Evolutionary conservation across 179 eudicot species (phyloP).

Genomic region (Carnegiea gigantea): DNA sequence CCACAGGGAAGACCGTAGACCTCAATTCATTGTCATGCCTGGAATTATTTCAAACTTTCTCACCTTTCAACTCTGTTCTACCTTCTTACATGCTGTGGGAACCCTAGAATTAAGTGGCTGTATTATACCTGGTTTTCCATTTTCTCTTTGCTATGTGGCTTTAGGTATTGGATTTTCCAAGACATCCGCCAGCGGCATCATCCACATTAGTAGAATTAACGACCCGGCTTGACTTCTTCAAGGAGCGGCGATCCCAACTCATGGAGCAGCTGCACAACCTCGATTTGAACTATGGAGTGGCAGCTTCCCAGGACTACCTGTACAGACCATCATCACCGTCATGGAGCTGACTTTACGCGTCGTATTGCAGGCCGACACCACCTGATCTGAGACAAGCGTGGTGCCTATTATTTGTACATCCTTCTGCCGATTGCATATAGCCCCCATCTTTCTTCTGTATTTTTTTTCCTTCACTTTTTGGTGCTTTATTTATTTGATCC

Average conservation of each 20-base stretch:
- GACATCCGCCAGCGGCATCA: conserved; percentile 62
- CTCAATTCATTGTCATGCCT: not conserved
- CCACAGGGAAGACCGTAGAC: no score
- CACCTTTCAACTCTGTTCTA: not conserved
- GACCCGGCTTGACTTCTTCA: conserved; percentile 94
- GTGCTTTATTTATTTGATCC: conserved; percentile 13
- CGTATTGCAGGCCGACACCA: conserved; percentile 1
- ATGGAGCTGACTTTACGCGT: conserved; percentile 62
- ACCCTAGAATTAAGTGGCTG: not conserved
- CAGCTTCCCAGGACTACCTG: conserved; percentile 60
- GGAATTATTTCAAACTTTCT: not conserved
- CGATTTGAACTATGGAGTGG: conserved; percentile 63
- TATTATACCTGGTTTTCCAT: not conserved
- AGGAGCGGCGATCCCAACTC: conserved; percentile 90
- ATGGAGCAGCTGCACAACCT: conserved; percentile 98
- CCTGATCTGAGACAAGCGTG: conserved; percentile 12
- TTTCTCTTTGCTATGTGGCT: not conserved
- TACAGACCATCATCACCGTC: conserved; percentile 78
- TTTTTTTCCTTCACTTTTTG: conserved; percentile 7
- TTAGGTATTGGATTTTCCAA: conserved; percentile 65
- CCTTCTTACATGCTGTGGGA: not conserved
- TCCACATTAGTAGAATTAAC: conserved; percentile 90
- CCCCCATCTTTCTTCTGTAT: conserved; percentile 24
- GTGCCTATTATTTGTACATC: conserved; percentile 34
- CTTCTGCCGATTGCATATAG: conserved; percentile 39